Conservation (phyloP, 2,329 filamentous ascomycete genomes). For the Daldinia eschscholtzii region DNA sequence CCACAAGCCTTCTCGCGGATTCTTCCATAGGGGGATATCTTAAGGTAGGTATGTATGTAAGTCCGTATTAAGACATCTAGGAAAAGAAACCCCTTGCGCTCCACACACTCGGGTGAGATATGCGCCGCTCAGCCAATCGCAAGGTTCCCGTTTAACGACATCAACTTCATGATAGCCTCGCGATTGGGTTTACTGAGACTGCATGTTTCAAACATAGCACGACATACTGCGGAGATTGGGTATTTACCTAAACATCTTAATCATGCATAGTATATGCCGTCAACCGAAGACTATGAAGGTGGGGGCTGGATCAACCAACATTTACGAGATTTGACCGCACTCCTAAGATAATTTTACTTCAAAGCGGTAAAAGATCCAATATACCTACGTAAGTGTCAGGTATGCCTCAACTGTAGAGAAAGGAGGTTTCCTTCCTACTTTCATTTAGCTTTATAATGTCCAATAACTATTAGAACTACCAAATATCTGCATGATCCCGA, state of each 20-base stretch:
- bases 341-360: neutral
- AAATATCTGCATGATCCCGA: too few species aligned
- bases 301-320: neutral
- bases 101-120: conserved; percentile 1
- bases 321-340: neutral
- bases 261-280: neutral
- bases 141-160: neutral
- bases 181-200: neutral
- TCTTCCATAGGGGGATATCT: neutral
- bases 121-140: neutral
- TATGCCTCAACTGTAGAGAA: too few species aligned
- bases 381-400: too few species aligned
- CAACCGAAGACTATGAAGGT: neutral
- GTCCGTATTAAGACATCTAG: neutral
- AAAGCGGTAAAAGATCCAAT: too few species aligned
- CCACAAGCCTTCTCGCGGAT: conserved; percentile 3
- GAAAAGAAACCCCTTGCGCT: conserved; percentile 1
- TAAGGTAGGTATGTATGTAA: too few species aligned
- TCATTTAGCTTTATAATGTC: too few species aligned
- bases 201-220: conserved; percentile 2
- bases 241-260: neutral
- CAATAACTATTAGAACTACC: too few species aligned
- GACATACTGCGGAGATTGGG: neutral
- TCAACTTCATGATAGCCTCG: neutral
- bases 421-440: too few species aligned